phyloP scores from a whole-genome alignment of 1,284 basidiomycete species.

The Malassezia restricta region DNA sequence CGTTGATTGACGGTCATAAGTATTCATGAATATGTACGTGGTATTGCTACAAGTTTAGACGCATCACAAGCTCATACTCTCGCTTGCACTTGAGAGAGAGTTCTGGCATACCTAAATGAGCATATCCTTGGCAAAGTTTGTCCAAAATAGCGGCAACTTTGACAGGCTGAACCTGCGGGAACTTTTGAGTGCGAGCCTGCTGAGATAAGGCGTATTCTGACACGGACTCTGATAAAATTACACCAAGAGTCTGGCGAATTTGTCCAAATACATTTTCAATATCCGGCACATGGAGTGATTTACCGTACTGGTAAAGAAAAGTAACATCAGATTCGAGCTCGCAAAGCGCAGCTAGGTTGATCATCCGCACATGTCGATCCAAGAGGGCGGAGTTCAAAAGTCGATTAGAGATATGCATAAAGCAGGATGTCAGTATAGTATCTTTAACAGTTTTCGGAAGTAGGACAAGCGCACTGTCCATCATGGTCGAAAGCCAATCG shows the following conservation, averaged over 20 bases:
- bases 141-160: constrained; percentile 22
- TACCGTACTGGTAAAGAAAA: constrained; percentile 23
- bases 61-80: constrained; percentile 19
- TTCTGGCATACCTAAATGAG: constrained; percentile 8
- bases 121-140: constrained; percentile 17
- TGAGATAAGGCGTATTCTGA: constrained; percentile 59
- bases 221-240: constrained; percentile 61
- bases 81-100: constrained; percentile 12
- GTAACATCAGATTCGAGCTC: constrained; percentile 21
- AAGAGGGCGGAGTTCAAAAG: constrained; percentile 57
- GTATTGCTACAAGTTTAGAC: constrained; percentile 14
- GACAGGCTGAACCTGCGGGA: constrained; percentile 17
- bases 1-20: too few species aligned
- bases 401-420: constrained; percentile 70
- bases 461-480: constrained; percentile 78
- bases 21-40: not conserved
- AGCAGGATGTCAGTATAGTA: constrained; percentile 71
- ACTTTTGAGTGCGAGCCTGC: constrained; percentile 13
- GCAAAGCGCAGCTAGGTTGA: constrained; percentile 11
- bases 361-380: constrained; percentile 10
- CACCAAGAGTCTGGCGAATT: constrained; percentile 58
- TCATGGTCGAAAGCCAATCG: constrained; percentile 89
- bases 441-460: constrained; percentile 64
- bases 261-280: constrained; percentile 3
- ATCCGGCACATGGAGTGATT: constrained; percentile 7